A percentile compares a stretch with the other conserved stretches of the same genome.
phyloP scores from a whole-genome alignment of 495 filamentous ascomycete species.

The Penicillium herquei region DNA sequence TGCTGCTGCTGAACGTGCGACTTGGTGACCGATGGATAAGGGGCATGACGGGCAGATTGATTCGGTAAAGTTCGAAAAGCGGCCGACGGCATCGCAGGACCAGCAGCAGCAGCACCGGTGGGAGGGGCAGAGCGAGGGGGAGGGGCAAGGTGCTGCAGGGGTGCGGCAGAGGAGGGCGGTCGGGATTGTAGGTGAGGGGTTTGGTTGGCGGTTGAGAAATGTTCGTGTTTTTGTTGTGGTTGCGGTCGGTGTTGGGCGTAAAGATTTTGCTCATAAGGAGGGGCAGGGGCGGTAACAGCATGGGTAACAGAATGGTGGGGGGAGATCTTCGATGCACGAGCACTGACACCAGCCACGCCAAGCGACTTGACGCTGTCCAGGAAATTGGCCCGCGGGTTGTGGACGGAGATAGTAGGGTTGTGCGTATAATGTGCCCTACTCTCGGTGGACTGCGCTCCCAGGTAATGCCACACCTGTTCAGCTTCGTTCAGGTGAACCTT shows the following conservation, averaged over 20 bases:
- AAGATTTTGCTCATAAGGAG: slow-evolving; percentile 33
- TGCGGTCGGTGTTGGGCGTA: slow-evolving; percentile 24
- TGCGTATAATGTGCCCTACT: slow-evolving; percentile 91
- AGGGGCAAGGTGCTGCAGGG: slow-evolving; percentile 38
- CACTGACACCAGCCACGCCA: slow-evolving; percentile 31
- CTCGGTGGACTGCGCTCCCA: slow-evolving; percentile 84
- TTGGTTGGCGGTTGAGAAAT: slow-evolving; percentile 9
- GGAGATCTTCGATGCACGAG: slow-evolving; percentile 36
- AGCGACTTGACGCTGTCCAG: slow-evolving; percentile 52
- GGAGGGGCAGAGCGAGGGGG: slow-evolving; percentile 34
- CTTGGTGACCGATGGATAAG: slow-evolving; percentile 43
- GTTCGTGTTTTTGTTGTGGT: slow-evolving; percentile 20
- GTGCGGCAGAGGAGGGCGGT: slow-evolving; percentile 40
- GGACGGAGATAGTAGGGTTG: slow-evolving; percentile 58
- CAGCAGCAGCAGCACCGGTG: slow-evolving; percentile 40
- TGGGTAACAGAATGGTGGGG: slow-evolving; percentile 32
- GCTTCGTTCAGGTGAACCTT: slow-evolving; percentile 65
- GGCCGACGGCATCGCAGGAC: slow-evolving; percentile 49
- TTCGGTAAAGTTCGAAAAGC: slow-evolving; percentile 47
- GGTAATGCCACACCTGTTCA: slow-evolving; percentile 85
- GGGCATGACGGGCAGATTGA: slow-evolving; percentile 43
- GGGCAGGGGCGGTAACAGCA: slow-evolving; percentile 35
- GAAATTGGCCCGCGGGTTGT: slow-evolving; percentile 60
- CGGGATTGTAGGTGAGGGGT: slow-evolving; percentile 28
- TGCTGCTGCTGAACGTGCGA: slow-evolving; percentile 38